A percentile compares a stretch with the other conserved stretches of the same genome.
Evolutionary conservation across 225 moss, liverwort and hornwort species (phyloP).

Genomic region (Anthoceros angustus): DNA sequence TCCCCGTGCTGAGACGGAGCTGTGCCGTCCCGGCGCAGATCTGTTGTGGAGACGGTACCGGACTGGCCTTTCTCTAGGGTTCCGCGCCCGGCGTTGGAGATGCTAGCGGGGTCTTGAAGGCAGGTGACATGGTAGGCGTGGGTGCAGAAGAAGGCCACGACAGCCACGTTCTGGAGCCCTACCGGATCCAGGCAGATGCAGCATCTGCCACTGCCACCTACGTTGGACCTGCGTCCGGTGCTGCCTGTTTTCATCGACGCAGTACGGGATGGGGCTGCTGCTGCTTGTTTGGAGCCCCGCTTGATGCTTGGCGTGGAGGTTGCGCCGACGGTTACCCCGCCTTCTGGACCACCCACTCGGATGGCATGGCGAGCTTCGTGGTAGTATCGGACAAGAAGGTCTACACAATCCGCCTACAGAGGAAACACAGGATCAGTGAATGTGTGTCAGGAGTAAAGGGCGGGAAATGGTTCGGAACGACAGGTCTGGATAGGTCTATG

Average conservation of each 20-base stretch:
- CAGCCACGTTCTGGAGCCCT: slow-evolving; percentile 77
- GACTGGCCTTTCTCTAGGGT: slow-evolving; percentile 11
- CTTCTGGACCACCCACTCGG: slow-evolving; percentile 69
- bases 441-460: not conserved
- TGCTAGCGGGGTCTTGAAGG: slow-evolving; percentile 63
- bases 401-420: slow-evolving; percentile 81
- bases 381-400: slow-evolving; percentile 87
- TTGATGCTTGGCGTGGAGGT: slow-evolving; percentile 13
- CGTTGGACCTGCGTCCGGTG: slow-evolving; percentile 52
- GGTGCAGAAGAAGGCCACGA: slow-evolving; percentile 92
- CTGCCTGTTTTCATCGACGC: slow-evolving; percentile 21
- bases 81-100: slow-evolving; percentile 9
- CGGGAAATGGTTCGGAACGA: not conserved
- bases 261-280: no score
- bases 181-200: slow-evolving; percentile 93
- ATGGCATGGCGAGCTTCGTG: slow-evolving; percentile 95
- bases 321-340: slow-evolving; percentile 11
- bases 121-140: slow-evolving; percentile 98
- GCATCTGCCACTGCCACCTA: slow-evolving; percentile 81
- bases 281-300: slow-evolving; percentile 20
- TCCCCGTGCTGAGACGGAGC: slow-evolving; percentile 16
- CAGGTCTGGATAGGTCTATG: not conserved
- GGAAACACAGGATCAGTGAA: slow-evolving; percentile 3
- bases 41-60: slow-evolving; percentile 10
- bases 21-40: slow-evolving; percentile 21